phyloP scores from a whole-genome alignment of 2,329 filamentous ascomycete species.

The Claviceps monticola region DNA sequence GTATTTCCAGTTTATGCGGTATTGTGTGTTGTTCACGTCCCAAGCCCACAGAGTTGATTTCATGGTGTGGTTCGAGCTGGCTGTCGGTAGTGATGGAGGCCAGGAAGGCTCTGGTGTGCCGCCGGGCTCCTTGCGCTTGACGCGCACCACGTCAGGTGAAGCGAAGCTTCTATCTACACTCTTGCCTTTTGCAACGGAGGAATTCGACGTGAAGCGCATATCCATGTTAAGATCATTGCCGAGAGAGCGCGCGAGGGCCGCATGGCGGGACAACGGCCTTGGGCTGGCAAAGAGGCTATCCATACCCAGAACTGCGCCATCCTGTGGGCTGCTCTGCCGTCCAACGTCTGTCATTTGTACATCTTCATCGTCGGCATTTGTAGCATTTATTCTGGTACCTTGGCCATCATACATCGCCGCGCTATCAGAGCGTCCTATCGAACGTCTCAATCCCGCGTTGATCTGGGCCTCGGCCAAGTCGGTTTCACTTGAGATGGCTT shows the following conservation, averaged over 20 bases:
- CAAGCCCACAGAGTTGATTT: slow-evolving; percentile 37
- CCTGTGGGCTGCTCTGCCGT: slow-evolving; percentile 10
- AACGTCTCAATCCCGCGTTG: slow-evolving; percentile 28
- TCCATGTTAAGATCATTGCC: slow-evolving; percentile 19
- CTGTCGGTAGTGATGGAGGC: slow-evolving; percentile 15
- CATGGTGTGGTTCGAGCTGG: slow-evolving; percentile 19
- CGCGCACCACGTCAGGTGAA: slow-evolving; percentile 16
- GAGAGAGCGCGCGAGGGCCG: slow-evolving; percentile 11
- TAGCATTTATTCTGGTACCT: slow-evolving; percentile 38
- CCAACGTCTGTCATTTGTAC: slow-evolving; percentile 31
- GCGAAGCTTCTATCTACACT: slow-evolving; percentile 16
- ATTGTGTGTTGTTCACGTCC: slow-evolving; percentile 31
- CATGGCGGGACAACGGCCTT: slow-evolving; percentile 16
- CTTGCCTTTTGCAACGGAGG: slow-evolving; percentile 13
- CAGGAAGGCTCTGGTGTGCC: slow-evolving; percentile 18
- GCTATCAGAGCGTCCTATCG: slow-evolving; percentile 27
- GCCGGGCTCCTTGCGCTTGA: slow-evolving; percentile 23
- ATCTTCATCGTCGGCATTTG: slow-evolving; percentile 35
- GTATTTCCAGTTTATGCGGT: slow-evolving; percentile 81
- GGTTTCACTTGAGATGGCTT: slow-evolving; percentile 52
- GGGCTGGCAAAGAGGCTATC: slow-evolving; percentile 23
- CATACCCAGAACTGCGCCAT: slow-evolving; percentile 8
- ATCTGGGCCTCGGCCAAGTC: slow-evolving; percentile 48
- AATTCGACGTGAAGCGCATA: slow-evolving; percentile 7
- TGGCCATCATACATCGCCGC: slow-evolving; percentile 35